Base-by-base conservation (phyloP, 768 basidiomycete species). In the Roridomyces roridus region DNA sequence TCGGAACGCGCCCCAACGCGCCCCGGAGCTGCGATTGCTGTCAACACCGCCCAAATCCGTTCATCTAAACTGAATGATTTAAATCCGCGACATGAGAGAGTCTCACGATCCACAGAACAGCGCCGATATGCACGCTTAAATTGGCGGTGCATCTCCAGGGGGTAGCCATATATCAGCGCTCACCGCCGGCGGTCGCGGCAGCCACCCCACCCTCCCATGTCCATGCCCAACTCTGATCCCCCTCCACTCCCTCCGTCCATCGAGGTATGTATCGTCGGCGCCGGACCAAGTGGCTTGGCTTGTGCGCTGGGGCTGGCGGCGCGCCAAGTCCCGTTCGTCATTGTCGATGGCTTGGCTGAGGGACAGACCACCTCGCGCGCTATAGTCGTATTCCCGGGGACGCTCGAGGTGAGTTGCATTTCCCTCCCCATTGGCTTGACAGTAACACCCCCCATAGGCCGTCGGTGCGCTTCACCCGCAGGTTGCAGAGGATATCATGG, bases 251-350 rank as follows among this genome's bases (percentile, higher is more conserved):
- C 49, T 9, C 5, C 37, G 14, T 24, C 23, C 12, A 72, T 74
- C 11, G 69, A 71, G 25, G 64, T 79, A 17, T 70, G 77, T 44
- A 67, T 80, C 25, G 74, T 80, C 18, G 78, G 78, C 29, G 77
- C 74, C 24, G 79, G 79, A 15, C 79, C 79, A 17, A 49, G 72
- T 0, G 79, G 79, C 11, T 71, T 80, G 34, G 67, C 75, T 0
- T 59, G 68, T 26, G 78, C 78, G 24, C 63, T 80, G 15, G 70
- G 76, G 5, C 72, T 80, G 15, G 59, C 64, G 23, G 63, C 71
- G 18, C 69, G 75, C 8, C 68, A 75, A 28, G 58, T 80, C 17
- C 40, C 51, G 11, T 34, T 52, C 40, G 51, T 71, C n/a, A 57
- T 80, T 12, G 74, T 79, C 0, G 79, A 80, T 40, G 70, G 71